Evolutionary conservation across 2,329 filamentous ascomycete species (phyloP).

Genomic region (Exophiala calicioides): DNA sequence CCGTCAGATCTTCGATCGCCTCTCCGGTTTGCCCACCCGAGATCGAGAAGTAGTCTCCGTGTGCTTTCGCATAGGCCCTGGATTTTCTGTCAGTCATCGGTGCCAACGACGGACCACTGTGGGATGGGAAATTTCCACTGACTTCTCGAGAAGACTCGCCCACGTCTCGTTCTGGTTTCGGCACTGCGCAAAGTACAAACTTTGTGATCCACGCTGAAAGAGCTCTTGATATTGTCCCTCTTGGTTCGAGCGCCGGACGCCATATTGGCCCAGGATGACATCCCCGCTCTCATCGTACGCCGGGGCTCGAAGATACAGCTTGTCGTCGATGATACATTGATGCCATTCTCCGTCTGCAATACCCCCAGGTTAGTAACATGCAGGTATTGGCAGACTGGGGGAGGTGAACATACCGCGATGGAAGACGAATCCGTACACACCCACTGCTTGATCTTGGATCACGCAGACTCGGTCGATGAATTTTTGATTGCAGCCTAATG

Average conservation of each 20-base stretch:
- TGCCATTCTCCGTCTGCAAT: constrained; percentile 79
- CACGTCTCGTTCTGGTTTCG: constrained; percentile 77
- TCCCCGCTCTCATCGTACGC: constrained; percentile 78
- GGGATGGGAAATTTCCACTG: background rate
- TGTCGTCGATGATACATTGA: constrained; percentile 89
- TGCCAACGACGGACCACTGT: no score
- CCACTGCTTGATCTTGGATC: constrained; percentile 69
- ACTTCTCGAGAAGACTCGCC: constrained; percentile 69
- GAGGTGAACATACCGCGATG: constrained; percentile 57
- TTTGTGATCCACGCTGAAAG: constrained; percentile 74
- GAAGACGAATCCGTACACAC: constrained; percentile 85
- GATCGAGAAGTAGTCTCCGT: constrained; percentile 76
- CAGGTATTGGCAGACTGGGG: background rate
- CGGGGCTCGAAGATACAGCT: constrained; percentile 79
- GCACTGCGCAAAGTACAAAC: constrained; percentile 76
- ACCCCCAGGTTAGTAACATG: background rate
- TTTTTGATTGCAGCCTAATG: constrained; percentile 71
- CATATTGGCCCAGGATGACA: constrained; percentile 72
- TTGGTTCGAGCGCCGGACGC: constrained; percentile 72
- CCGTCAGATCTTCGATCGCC: constrained; percentile 60
- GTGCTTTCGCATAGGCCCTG: constrained; percentile 82
- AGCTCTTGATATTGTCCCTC: constrained; percentile 70
- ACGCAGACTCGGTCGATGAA: constrained; percentile 75
- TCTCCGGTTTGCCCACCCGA: constrained; percentile 72
- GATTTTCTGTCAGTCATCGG: background rate